Evolutionary conservation across 2,329 filamentous ascomycete species (phyloP), one percentile per base, ranked within the genome.

Genomic region (Dothistroma septosporum): DNA sequence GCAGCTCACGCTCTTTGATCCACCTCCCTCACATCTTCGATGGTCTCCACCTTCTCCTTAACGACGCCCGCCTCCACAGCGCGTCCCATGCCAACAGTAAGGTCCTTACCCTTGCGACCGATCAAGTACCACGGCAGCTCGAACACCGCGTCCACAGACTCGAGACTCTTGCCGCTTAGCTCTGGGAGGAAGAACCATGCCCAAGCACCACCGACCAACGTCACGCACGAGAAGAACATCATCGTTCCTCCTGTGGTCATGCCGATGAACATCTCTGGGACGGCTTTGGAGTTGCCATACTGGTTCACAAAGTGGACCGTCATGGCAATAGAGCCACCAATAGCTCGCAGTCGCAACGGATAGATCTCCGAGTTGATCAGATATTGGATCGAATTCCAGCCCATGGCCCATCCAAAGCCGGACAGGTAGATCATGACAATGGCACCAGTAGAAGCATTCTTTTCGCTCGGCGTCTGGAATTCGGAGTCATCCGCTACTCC

Each of bases 351-450:
- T 3, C 88, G 83, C 10, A 92, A 80, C 0, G 89, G 88, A 77
- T 90, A 92, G 62, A 92, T 81, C 71, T 92, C 89, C 1, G 88
- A 87, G 14, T 88, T 91, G 59, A 92, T 82, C 4, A 92, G 81
- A 72, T 92, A 92, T 75, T 91, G 89, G 80, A 70, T 67, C 33
- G 53, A 58, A 55, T 70, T 71, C 69, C 67, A 69, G 32, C 69
- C 62, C 61, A 64, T 31, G 0, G 87, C 87, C 86, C 87, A 90
- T 1, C 87, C 87, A 59, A 85, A 80, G 1, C 87, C 87, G 0
- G 83, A 87, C 21, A 90, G 56, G 55, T 88, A 73, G 52, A 74
- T 73, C 67, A 70, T 70, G 19, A 71, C 72, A 33, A 90, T 85
- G 12, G 88, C 89, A 3, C 83, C 87, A 24, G 82, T 85, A 57